phyloP scores from a whole-genome alignment of 176 grass and related monocot species.

The Poa pratensis region DNA sequence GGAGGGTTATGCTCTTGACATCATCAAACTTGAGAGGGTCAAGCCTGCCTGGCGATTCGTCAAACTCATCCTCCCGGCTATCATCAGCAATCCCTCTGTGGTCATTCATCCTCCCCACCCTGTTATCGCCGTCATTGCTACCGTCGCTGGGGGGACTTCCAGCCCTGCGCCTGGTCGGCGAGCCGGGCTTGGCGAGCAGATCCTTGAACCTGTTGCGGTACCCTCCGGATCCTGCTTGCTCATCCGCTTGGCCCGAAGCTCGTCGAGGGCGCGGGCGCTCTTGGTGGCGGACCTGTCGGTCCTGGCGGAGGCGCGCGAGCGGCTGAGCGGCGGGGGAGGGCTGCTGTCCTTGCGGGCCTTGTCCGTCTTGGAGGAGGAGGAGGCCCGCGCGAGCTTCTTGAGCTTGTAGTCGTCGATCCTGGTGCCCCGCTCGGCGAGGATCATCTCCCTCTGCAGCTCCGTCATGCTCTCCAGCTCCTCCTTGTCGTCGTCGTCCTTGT shows the following conservation, averaged over 20 bases:
- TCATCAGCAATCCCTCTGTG: conserved; percentile 55
- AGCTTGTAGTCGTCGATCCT: conserved; percentile 70
- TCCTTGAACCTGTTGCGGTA: conserved; percentile 61
- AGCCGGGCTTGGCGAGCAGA: conserved; percentile 40
- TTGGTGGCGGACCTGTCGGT: conserved; percentile 59
- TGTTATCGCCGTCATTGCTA: conserved; percentile 58
- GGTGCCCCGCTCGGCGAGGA: conserved; percentile 65
- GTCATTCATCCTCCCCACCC: conserved; percentile 52
- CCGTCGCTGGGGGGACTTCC: conserved; percentile 66
- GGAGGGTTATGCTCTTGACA: conserved; percentile 77
- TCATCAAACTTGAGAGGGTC: conserved; percentile 81
- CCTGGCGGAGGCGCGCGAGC: conserved; percentile 51
- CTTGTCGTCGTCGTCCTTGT: conserved; percentile 94
- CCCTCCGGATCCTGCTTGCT: conserved; percentile 67
- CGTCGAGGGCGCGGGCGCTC: conserved; percentile 63
- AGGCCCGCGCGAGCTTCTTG: conserved; percentile 68
- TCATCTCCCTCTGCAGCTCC: conserved; percentile 80
- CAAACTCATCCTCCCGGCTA: conserved; percentile 74
- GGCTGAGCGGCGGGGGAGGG: conserved; percentile 56
- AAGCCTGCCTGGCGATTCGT: conserved; percentile 64
- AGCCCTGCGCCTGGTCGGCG: conserved; percentile 44
- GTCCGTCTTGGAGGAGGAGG: conserved; percentile 61
- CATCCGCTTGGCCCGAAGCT: conserved; percentile 66
- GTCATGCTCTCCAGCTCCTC: conserved; percentile 75
- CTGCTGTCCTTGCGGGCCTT: conserved; percentile 66